Evolutionary conservation across 768 basidiomycete species (phyloP), one percentile per base, ranked within the genome.

Genomic region (Mycena rebaudengoi): DNA sequence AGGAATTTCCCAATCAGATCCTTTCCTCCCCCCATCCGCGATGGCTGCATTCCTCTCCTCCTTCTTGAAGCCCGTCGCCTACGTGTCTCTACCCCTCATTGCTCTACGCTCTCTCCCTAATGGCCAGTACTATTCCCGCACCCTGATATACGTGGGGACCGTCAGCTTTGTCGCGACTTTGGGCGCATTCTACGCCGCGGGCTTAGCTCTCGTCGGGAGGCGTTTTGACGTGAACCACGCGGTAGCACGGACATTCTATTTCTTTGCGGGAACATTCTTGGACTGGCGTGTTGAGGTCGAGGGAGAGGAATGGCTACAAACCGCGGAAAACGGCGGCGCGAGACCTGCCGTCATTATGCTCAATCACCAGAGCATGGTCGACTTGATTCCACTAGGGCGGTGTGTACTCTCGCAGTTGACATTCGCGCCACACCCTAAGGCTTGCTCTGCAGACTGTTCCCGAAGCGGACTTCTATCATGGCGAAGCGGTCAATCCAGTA

Each of bases 351-450:
- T 98, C 13, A 75, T 95, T 26, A 85, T 98, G 72, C 87, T 85
- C 13, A 99, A 98, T 73, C 97, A 99, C 74, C 97, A 99, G 81
- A 95, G 91, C 61, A 91, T 95, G 87, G 75, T 98, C 43, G 95
- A 98, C 76, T 85, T 99, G 63, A 75, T 97, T 33, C 88, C 88
- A 70, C 78, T 95, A 54, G 95, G 90, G 60, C 87, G 87, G 93
- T 94, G 72, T 77, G 90, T 69, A 40, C 48, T 30, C 51, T 54
- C 30, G 40, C 26, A 49, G 65, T 55, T 16, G 52, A 14, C 39
- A 58, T 39, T 59, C 58, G 30, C 28, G 11, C 28, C 45, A 49
- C n/a, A n/a, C n/a, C n/a, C n/a, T 29, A 41, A 37, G 39, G 20
- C 11, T 30, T 49, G n/a, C 35, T 66, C 45, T 45, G 7, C 68